A percentile compares a stretch with the other conserved stretches of the same genome.
phyloP scores from a whole-genome alignment of 2,329 filamentous ascomycete species.

The Hypomyces perniciosus region DNA sequence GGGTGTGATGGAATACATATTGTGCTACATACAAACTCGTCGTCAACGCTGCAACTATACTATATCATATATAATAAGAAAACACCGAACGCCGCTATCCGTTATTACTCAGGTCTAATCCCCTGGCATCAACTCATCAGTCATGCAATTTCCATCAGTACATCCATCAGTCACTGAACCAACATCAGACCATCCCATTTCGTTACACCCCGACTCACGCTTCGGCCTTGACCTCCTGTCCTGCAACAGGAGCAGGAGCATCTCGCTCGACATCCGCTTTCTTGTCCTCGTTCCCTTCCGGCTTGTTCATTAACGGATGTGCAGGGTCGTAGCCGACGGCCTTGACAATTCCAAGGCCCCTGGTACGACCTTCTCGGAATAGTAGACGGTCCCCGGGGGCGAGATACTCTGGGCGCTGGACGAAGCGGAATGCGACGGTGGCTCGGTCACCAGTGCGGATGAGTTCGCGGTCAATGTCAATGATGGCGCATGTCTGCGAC shows the following conservation, averaged over 20 bases:
- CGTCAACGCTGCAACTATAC: not conserved
- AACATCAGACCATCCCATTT: no score
- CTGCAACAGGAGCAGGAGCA: no score
- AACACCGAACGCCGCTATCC: constrained; percentile 1
- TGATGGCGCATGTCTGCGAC: constrained; percentile 92
- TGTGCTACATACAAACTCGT: no score
- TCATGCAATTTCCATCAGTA: not conserved
- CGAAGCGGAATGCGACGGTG: constrained; percentile 87
- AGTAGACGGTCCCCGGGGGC: constrained; percentile 81
- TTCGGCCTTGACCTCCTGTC: no score
- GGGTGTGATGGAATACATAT: no score
- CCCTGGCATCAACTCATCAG: not conserved
- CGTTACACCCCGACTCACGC: no score
- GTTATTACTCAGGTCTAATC: constrained; percentile 4
- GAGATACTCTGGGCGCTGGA: constrained; percentile 89
- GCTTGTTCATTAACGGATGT: constrained; percentile 34
- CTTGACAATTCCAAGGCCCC: constrained; percentile 92
- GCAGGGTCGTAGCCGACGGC: constrained; percentile 75
- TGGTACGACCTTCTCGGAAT: constrained; percentile 91
- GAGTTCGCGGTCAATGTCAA: constrained; percentile 93
- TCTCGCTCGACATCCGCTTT: not conserved
- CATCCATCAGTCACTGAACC: no score
- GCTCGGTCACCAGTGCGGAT: constrained; percentile 95
- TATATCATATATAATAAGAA: not conserved
- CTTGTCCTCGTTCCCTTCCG: constrained; percentile 6